Percentiles rank a stretch among this genome's conserved stretches.
Evolutionary conservation across 805 yeast species (phyloP).

Genomic region (Wickerhamiella siamensis): DNA sequence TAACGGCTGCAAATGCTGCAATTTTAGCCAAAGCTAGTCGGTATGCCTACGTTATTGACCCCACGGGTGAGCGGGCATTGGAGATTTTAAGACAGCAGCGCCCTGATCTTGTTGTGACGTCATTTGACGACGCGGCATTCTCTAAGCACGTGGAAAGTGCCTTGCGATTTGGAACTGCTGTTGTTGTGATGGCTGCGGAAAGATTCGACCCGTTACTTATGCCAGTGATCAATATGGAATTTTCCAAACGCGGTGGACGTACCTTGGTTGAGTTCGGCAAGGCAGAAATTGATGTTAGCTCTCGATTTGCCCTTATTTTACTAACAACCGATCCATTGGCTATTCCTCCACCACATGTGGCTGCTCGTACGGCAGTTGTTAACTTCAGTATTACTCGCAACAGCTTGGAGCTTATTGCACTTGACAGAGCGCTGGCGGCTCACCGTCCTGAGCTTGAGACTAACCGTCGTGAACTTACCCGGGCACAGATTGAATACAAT

Average conservation of each 20-base stretch:
- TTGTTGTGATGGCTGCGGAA: slow-evolving; percentile 70
- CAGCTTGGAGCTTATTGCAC: slow-evolving; percentile 47
- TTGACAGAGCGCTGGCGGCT: slow-evolving; percentile 39
- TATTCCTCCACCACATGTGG: slow-evolving; percentile 38
- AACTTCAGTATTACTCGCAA: slow-evolving; percentile 63
- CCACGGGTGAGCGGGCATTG: slow-evolving; percentile 31
- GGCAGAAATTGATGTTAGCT: slow-evolving; percentile 50
- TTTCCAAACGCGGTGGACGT: slow-evolving; percentile 55
- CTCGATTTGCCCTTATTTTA: slow-evolving; percentile 45
- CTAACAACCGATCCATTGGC: slow-evolving; percentile 43
- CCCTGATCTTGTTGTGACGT: slow-evolving; percentile 28
- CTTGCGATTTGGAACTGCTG: slow-evolving; percentile 63
- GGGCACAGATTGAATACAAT: slow-evolving; percentile 45
- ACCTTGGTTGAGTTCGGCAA: slow-evolving; percentile 44
- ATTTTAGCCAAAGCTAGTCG: slow-evolving; percentile 31
- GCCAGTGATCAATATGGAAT: slow-evolving; percentile 47
- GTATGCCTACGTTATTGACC: slow-evolving; percentile 51
- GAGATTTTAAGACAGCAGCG: not conserved
- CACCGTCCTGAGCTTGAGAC: slow-evolving; percentile 55
- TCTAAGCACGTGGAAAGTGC: slow-evolving; percentile 63
- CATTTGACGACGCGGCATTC: slow-evolving; percentile 54
- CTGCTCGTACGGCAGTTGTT: slow-evolving; percentile 45
- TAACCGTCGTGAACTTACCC: slow-evolving; percentile 39
- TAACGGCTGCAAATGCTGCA: slow-evolving; percentile 48
- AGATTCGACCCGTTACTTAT: slow-evolving; percentile 59